phyloP scores from a whole-genome alignment of 805 yeast genomes.

The Kuraishia cidri region DNA sequence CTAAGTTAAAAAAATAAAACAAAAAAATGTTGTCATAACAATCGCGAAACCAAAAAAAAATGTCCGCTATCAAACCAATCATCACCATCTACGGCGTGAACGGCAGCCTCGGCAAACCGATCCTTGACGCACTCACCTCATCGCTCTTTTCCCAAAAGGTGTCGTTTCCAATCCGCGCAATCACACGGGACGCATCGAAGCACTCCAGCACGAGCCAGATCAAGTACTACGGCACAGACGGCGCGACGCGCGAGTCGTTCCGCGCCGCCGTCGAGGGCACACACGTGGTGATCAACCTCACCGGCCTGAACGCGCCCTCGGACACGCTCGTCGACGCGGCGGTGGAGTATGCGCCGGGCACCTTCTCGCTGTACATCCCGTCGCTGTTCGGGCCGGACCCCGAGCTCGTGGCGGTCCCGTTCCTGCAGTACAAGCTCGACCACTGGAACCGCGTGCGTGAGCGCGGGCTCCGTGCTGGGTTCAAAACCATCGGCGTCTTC shows the following conservation, averaged over 20 bases:
- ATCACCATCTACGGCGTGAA: constrained; percentile 45
- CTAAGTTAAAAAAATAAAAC: too few species aligned
- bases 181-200: constrained; percentile 34
- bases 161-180: constrained; percentile 35
- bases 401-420: constrained; percentile 19
- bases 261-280: background rate
- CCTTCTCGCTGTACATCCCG: constrained; percentile 34
- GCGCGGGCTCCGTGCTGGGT: constrained; percentile 21
- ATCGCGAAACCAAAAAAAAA: too few species aligned
- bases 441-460: constrained; percentile 30
- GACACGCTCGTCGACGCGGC: background rate
- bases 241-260: constrained; percentile 4
- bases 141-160: constrained; percentile 21
- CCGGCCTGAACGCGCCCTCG: background rate
- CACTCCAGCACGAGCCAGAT: constrained; percentile 21
- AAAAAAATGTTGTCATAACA: too few species aligned
- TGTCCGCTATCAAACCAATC: constrained; percentile 2
- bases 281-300: background rate
- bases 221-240: constrained; percentile 27
- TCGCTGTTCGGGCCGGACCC: constrained; percentile 51
- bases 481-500: constrained; percentile 34
- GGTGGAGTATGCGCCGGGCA: background rate
- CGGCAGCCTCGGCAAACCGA: constrained; percentile 43
- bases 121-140: constrained; percentile 34
- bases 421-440: constrained; percentile 20